Base-by-base conservation (phyloP, 2,329 filamentous ascomycete species). In the Colletotrichum higginsianum region DNA sequence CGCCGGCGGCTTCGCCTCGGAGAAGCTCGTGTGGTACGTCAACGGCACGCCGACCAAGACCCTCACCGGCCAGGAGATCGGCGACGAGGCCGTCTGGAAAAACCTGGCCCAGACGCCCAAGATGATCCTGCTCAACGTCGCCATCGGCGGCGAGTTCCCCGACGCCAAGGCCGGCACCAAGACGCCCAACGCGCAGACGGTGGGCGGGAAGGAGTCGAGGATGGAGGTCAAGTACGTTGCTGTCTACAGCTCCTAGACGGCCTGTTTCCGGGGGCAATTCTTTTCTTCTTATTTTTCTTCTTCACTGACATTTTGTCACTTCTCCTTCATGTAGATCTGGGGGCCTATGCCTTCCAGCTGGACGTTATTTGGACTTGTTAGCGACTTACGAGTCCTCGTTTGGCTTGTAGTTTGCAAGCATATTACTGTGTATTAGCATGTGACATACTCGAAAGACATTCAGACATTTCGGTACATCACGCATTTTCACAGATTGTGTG, bases 141-240 rank as follows among this genome's bases (percentile, higher is more conserved):
- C 82, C 26, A 78, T 84, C 4, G 82, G 82, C 21, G 82, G 82
- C 21, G 69, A 77, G 23, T 81, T 84, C 55, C 81, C 83, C 0
- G 74, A 82, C 62, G 81, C 75, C 6, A 71, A 82, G 16, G 78
- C 80, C 1, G 76, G 78, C 26, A 74, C 75, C 3, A 76, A 71
- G 26, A 82, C 80, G 16, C 83, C 84, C 0, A 82, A 78, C 13
- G 72, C 73, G 3, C 57, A 61, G 42, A 84, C 83, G 4, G 61
- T 69, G 15, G 82, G 77, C 11, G 83, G 82, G 0, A 61, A 73
- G 7, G 75, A 74, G 1, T 77, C 80, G 9, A 75, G 75, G 13
- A 81, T 84, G 79, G 80, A 84, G 73, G 76, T 84, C 21, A 79
- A 81, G 53, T 83, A 83, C 71, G 81, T 84, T 21, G 81, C 77